phyloP scores from a whole-genome alignment of 225 moss, liverwort and hornwort genomes.

The Neckera pumila region DNA sequence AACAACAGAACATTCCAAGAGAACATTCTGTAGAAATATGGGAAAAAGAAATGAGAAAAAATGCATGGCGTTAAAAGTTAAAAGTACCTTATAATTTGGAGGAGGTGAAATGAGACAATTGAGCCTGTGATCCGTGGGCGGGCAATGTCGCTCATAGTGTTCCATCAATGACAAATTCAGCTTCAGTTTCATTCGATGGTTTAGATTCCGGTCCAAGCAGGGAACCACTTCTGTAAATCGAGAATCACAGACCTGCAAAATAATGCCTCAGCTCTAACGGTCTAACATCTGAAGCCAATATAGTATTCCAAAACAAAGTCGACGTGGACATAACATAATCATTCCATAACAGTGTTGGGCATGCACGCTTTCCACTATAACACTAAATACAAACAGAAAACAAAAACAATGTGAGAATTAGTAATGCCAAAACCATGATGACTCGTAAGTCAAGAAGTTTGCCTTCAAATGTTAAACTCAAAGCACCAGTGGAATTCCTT shows the following conservation, averaged over 20 bases:
- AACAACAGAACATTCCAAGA: neutral
- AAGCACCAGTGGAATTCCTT: neutral
- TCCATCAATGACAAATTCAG: conserved; percentile 68
- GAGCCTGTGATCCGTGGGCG: conserved; percentile 45
- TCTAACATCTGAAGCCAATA: neutral
- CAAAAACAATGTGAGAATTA: neutral
- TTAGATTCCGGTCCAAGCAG: conserved; percentile 54
- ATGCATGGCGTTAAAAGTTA: neutral
- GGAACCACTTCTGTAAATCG: conserved; percentile 67
- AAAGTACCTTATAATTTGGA: conserved; percentile 50
- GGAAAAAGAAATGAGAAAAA: neutral
- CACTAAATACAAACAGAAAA: neutral
- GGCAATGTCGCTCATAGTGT: conserved; percentile 84
- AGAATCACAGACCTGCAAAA: conserved; percentile 57
- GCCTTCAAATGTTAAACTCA: neutral
- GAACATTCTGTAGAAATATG: neutral
- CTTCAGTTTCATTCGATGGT: conserved; percentile 58
- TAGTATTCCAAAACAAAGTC: neutral
- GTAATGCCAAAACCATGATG: neutral
- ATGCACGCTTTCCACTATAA: neutral
- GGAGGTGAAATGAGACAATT: conserved; percentile 84
- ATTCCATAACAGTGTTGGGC: neutral
- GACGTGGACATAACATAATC: neutral
- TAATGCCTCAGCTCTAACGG: conserved; percentile 5
- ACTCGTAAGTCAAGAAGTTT: neutral